Percentiles rank a stretch among this genome's conserved stretches.
These are phyloP conservation scores for Boletus mariae DNA, from an alignment of 1,284 basidiomycete genomes.

Conservation along the genomic window DNA sequence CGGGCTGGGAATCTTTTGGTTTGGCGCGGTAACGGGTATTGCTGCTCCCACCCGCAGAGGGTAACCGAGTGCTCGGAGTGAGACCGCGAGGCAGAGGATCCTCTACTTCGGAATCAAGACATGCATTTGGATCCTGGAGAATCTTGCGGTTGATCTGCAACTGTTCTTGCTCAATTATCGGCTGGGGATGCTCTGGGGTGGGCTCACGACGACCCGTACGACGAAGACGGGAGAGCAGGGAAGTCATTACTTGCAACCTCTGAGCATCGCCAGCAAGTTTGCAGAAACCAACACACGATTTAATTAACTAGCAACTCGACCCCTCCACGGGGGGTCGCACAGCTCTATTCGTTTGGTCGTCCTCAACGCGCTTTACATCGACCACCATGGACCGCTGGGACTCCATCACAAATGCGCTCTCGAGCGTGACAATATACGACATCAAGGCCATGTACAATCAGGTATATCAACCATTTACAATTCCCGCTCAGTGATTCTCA, in stretches of 20 bases:
- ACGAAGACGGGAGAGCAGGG: conserved; percentile 38
- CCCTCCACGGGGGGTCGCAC: conserved; percentile 23
- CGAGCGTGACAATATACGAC: conserved; percentile 85
- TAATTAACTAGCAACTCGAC: conserved; percentile 7
- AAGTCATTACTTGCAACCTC: conserved; percentile 12
- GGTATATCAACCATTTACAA: conserved; percentile 39
- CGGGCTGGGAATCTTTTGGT: conserved; percentile 1
- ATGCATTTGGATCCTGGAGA: conserved; percentile 30
- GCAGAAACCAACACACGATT: background rate
- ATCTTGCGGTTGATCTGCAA: conserved; percentile 25
- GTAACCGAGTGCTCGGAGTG: conserved; percentile 29
- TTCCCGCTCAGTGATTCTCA: conserved; percentile 7
- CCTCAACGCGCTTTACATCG: conserved; percentile 5
- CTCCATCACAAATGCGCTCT: conserved; percentile 62
- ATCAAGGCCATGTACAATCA: conserved; percentile 93
- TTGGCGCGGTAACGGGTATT: conserved; percentile 6
- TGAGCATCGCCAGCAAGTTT: too few relatives aligned
- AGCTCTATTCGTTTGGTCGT: background rate
- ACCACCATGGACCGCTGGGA: conserved; percentile 59
- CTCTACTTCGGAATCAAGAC: conserved; percentile 19
- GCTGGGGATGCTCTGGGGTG: conserved; percentile 16
- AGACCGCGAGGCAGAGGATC: conserved; percentile 22
- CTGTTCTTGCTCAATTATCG: conserved; percentile 2
- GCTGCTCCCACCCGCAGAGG: conserved; percentile 8
- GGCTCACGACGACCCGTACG: conserved; percentile 31